A percentile compares a stretch with the other conserved stretches of the same genome.
These are phyloP conservation scores for Exophiala phaeomuriformis DNA, from an alignment of 2,329 filamentous ascomycete species.

Conservation along the genomic window DNA sequence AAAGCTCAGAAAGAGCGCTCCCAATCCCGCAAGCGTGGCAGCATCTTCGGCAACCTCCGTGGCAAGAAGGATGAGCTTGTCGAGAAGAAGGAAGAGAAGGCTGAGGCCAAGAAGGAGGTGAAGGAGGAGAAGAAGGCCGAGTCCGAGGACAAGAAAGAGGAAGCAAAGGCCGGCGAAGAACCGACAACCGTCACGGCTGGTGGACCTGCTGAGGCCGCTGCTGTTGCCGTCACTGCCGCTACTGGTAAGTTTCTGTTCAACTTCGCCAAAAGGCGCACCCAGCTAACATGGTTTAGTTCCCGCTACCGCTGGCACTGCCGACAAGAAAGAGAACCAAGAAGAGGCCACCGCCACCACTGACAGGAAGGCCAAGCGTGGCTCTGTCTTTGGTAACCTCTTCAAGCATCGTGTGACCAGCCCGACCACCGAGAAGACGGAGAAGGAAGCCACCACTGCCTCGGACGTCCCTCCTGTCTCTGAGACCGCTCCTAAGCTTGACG, in stretches of 20 bases:
- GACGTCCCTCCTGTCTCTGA: slow-evolving; percentile 42
- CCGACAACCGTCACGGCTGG: slow-evolving; percentile 34
- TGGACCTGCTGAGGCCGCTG: slow-evolving; percentile 34
- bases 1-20: slow-evolving; percentile 54
- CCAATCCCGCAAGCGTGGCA: slow-evolving; percentile 53
- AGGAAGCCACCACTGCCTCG: slow-evolving; percentile 44
- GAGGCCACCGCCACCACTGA: slow-evolving; percentile 44
- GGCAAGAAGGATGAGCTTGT: slow-evolving; percentile 52
- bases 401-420: slow-evolving; percentile 59
- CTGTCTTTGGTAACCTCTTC: slow-evolving; percentile 69
- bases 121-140: slow-evolving; percentile 36
- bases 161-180: slow-evolving; percentile 31
- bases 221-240: slow-evolving; percentile 19
- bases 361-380: slow-evolving; percentile 78
- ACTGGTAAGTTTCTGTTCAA: slow-evolving; percentile 24
- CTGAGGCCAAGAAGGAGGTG: slow-evolving; percentile 36
- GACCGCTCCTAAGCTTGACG: slow-evolving; percentile 44
- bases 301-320: slow-evolving; percentile 43
- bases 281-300: slow-evolving; percentile 25
- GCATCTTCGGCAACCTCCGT: slow-evolving; percentile 52
- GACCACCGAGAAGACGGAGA: slow-evolving; percentile 41
- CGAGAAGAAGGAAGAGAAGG: slow-evolving; percentile 38
- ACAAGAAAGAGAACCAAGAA: slow-evolving; percentile 40
- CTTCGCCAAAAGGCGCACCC: slow-evolving; percentile 11
- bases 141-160: slow-evolving; percentile 40